These are phyloP conservation scores for Echinochloa phyllopogon DNA, from an alignment of 176 grass and related monocot genomes.

Conservation along the genomic window DNA sequence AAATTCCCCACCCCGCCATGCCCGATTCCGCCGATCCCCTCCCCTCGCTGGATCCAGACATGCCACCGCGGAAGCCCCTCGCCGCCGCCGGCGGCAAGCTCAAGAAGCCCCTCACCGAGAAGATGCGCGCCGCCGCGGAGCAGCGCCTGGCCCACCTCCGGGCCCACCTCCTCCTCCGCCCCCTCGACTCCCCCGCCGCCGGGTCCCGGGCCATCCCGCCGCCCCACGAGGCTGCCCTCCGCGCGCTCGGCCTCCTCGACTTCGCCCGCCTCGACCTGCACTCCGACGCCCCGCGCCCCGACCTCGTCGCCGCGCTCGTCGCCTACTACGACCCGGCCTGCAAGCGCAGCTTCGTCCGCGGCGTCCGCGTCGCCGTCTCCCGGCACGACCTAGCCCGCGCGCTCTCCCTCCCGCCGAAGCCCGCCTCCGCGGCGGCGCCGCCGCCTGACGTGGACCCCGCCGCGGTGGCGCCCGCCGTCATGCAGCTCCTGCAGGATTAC, in stretches of 20 bases:
- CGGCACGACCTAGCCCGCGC: slow-evolving; percentile 63
- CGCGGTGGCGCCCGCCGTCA: slow-evolving; percentile 39
- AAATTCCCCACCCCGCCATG: slow-evolving; percentile 44
- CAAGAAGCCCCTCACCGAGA: slow-evolving; percentile 50
- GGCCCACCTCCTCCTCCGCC: slow-evolving; percentile 37
- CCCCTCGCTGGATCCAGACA: slow-evolving; percentile 44
- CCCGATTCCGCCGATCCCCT: slow-evolving; percentile 24
- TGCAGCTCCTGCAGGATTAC: slow-evolving; percentile 66
- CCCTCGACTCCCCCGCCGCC: not conserved
- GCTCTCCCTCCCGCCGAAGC: slow-evolving; percentile 64
- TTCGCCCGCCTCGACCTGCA: slow-evolving; percentile 62
- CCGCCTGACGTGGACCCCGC: slow-evolving; percentile 48
- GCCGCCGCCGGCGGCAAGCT: slow-evolving; percentile 41
- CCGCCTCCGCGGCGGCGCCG: slow-evolving; percentile 12
- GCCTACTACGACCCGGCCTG: slow-evolving; percentile 64
- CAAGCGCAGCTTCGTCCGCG: slow-evolving; percentile 74
- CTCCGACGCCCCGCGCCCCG: slow-evolving; percentile 46
- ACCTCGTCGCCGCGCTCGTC: slow-evolving; percentile 66
- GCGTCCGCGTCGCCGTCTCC: slow-evolving; percentile 53
- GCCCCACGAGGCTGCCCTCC: slow-evolving; percentile 63
- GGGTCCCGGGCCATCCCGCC: slow-evolving; percentile 26
- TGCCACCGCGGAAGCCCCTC: slow-evolving; percentile 38
- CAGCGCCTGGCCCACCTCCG: slow-evolving; percentile 57
- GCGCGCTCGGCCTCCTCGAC: slow-evolving; percentile 65
- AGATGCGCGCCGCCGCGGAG: slow-evolving; percentile 57